phyloP scores from a whole-genome alignment of 2,329 filamentous ascomycete species.

The Calonectria crousiana region DNA sequence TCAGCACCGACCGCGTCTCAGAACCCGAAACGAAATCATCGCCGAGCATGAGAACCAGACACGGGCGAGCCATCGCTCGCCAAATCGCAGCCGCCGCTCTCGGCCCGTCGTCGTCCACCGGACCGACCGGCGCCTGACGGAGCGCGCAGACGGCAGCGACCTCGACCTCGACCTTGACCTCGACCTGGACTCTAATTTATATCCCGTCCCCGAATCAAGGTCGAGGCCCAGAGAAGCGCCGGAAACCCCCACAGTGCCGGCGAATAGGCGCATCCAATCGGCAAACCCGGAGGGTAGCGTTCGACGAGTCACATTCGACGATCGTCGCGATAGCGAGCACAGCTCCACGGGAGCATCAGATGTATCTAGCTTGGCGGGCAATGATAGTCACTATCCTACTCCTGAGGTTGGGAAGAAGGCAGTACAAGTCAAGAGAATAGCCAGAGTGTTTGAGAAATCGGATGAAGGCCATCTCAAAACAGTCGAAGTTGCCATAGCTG shows the following conservation, averaged over 20 bases:
- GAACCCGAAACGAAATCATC: neutral
- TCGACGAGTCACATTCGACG: neutral
- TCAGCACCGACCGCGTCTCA: neutral
- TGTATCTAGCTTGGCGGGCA: neutral
- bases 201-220: neutral
- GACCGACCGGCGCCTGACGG: neutral
- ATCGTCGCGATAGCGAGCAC: neutral
- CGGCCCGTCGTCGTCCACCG: neutral
- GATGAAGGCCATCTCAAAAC: neutral
- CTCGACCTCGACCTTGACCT: neutral
- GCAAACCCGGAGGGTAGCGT: neutral
- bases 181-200: neutral
- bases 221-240: neutral
- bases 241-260: neutral
- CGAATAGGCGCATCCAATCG: neutral
- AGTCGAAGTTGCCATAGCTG: neutral
- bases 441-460: neutral
- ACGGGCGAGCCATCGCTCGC: neutral
- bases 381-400: neutral
- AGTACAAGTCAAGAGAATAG: neutral
- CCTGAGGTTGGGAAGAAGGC: neutral
- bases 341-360: neutral
- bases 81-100: neutral
- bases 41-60: neutral
- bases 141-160: neutral